phyloP scores from a whole-genome alignment of 805 yeast species.

The Wickerhamiella domercqiae region DNA sequence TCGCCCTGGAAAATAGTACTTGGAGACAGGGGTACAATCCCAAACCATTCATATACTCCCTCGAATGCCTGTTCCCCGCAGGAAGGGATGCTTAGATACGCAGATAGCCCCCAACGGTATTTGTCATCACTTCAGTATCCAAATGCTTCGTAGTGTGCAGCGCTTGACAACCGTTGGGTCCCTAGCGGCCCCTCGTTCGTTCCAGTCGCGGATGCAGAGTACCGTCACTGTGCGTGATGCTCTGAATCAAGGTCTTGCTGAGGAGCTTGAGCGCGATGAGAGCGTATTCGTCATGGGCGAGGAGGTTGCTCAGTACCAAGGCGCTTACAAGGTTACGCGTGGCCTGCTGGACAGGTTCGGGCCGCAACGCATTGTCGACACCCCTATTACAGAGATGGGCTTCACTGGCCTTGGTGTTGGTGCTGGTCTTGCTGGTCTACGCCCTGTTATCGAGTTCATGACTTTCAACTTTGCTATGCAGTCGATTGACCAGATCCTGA shows the following conservation, averaged over 20 bases:
- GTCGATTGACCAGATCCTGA: slow-evolving; percentile 94
- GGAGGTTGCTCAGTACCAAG: slow-evolving; percentile 98
- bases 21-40: too few relatives aligned
- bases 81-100: too few relatives aligned
- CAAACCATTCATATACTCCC: too few relatives aligned
- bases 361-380: slow-evolving; percentile 81
- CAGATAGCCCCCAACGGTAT: too few relatives aligned
- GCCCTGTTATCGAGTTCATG: slow-evolving; percentile 97
- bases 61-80: too few relatives aligned
- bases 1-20: too few relatives aligned
- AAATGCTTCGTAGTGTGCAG: too few relatives aligned
- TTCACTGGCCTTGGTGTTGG: slow-evolving; percentile 92
- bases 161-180: too few relatives aligned
- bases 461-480: slow-evolving; percentile 99
- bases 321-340: slow-evolving; percentile 95
- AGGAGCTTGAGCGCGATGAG: slow-evolving; percentile 92
- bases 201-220: neutral
- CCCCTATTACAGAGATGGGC: slow-evolving; percentile 99
- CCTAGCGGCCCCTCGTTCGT: too few relatives aligned
- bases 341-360: slow-evolving; percentile 93
- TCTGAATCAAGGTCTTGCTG: slow-evolving; percentile 84
- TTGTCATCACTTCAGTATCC: too few relatives aligned
- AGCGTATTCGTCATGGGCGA: slow-evolving; percentile 94
- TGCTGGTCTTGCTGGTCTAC: slow-evolving; percentile 89
- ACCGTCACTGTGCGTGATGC: slow-evolving; percentile 91